phyloP scores from a whole-genome alignment of 2,329 filamentous ascomycete genomes.

The Neofusicoccum parvum region DNA sequence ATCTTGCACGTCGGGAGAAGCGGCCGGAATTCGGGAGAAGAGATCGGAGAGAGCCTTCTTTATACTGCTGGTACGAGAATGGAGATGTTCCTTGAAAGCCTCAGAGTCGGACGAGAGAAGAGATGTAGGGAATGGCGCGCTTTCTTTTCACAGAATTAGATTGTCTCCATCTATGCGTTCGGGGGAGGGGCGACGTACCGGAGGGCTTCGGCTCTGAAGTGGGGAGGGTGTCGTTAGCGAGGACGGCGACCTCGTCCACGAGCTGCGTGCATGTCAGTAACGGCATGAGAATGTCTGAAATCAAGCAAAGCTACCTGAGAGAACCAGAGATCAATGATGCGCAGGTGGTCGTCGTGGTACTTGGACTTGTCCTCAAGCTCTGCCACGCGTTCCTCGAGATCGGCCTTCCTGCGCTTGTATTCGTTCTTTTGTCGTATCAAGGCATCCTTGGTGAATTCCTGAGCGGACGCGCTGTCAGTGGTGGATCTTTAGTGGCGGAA shows the following conservation, averaged over 20 bases:
- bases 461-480: conserved; percentile 29
- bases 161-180: not conserved
- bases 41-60: conserved; percentile 72
- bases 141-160: conserved; percentile 7
- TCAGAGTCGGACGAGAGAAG: conserved; percentile 58
- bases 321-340: conserved; percentile 91
- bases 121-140: conserved; percentile 52
- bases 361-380: conserved; percentile 76
- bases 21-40: conserved; percentile 53
- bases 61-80: conserved; percentile 74
- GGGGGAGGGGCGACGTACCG: conserved; percentile 16
- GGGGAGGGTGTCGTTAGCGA: conserved; percentile 40
- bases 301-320: conserved; percentile 68
- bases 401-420: conserved; percentile 87
- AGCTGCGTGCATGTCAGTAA: conserved; percentile 39
- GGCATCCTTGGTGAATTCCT: conserved; percentile 94
- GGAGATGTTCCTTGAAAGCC: conserved; percentile 76
- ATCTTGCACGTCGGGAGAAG: conserved; percentile 69
- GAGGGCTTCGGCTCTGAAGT: conserved; percentile 1
- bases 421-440: conserved; percentile 98
- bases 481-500: conserved; percentile 35
- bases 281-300: not conserved
- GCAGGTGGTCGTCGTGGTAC: conserved; percentile 90
- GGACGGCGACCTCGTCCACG: conserved; percentile 51
- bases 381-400: conserved; percentile 77